Percentiles rank a stretch among this genome's conserved stretches.
Conservation (phyloP, 495 filamentous ascomycete genomes). For the Endocarpon pusillum region DNA sequence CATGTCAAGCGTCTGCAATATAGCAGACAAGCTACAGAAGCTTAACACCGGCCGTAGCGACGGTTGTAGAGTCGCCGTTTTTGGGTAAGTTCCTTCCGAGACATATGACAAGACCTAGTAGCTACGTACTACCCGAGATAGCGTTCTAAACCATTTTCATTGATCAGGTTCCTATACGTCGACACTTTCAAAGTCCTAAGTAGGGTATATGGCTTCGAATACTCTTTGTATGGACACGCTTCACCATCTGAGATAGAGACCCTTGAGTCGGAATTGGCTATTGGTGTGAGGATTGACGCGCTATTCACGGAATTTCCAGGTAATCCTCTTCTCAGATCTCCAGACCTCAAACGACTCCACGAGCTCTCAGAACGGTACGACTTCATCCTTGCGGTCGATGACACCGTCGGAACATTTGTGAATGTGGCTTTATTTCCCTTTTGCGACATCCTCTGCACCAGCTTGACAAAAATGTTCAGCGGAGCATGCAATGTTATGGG, state of each 20-base stretch:
- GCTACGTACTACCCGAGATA: too few relatives aligned
- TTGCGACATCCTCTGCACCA: constrained; percentile 28
- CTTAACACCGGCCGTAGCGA: too few relatives aligned
- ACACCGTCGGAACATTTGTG: constrained; percentile 18
- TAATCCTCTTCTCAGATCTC: constrained; percentile 15
- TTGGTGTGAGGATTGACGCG: constrained; percentile 11
- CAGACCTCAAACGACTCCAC: constrained; percentile 14
- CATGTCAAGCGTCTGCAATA: too few relatives aligned
- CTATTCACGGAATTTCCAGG: constrained; percentile 18
- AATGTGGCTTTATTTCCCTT: constrained; percentile 14
- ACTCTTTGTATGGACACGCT: constrained; percentile 2
- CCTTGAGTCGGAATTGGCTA: constrained; percentile 10
- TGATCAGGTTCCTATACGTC: neutral
- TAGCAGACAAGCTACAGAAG: too few relatives aligned
- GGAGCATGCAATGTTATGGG: constrained; percentile 36
- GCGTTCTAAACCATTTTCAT: neutral
- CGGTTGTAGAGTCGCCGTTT: constrained; percentile 9
- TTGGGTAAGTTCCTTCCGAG: constrained; percentile 1
- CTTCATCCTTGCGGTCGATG: constrained; percentile 16
- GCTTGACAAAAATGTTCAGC: constrained; percentile 32
- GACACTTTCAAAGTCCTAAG: constrained; percentile 2
- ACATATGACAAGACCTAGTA: too few relatives aligned
- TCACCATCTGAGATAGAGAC: constrained; percentile 8
- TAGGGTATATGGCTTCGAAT: neutral
- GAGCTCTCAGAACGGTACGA: constrained; percentile 15